Base-by-base conservation (phyloP, 371 early-diverging fungal species). In the Chytridium lagenaria region DNA sequence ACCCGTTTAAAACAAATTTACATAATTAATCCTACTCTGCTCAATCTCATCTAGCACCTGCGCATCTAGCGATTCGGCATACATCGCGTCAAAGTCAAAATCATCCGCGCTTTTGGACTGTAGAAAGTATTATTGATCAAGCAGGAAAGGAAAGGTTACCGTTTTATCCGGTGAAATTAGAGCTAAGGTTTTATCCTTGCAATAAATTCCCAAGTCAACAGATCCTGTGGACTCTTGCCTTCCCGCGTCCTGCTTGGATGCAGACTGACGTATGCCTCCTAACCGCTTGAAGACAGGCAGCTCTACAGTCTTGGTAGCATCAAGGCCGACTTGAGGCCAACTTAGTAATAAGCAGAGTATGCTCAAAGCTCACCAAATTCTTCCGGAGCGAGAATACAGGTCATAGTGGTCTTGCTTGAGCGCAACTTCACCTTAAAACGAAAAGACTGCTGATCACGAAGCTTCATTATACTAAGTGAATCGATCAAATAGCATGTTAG, bases 381-480 rank as follows among this genome's bases (percentile, higher is more conserved):
- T 44, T 80, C 81, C 12, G 50, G 49, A 26, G 74, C 22, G 15
- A 79, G 55, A 31, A 66, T 49, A 73, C 80, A 83, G n/a, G 50
- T 64, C 26, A 83, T 52, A 16, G 51, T 64, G 22, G 50, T 31
- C 0, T 16, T 59, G 1, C 57, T 10, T 22, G 55, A 68, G 1
- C n/a, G 22, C 40, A 70, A 34, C 22, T 51, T 72, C 12, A 76
- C 51, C 37, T 66, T 59, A 23, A 83, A 23, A 0, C 64, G 59
- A 40, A 83, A 78, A 1, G 74, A 69, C 52, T 78, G 68, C 12
- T 68, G 69, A 12, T 74, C 71, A 50, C 78, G 70, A 5, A 83
- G 26, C 19, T 77, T 78, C 22, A 23, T 26, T 23, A 83, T 40
- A 22, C 83, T 83, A 40, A 59, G n/a, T n/a, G n/a, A n/a, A n/a